Base-by-base conservation (phyloP, 495 filamentous ascomycete genomes). In the Trichoderma virens region DNA sequence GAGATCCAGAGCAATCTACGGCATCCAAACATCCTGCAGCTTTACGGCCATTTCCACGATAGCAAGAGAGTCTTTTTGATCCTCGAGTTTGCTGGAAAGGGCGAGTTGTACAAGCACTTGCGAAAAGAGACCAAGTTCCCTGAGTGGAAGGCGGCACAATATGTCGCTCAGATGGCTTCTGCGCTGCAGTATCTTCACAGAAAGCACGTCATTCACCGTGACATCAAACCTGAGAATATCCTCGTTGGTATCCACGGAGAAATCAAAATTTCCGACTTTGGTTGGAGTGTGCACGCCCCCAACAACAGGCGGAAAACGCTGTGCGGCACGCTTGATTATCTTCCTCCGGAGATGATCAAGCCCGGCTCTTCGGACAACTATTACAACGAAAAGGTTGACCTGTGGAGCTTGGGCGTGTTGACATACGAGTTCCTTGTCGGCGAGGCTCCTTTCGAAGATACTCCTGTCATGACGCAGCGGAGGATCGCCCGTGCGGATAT, bases 161-260 rank as follows among this genome's bases (percentile, higher is more conserved):
- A 96, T 71, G 90, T 97, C 67, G 95, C 93, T n/a, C 94, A 98
- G 76, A 98, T 98, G 95, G 91, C 95, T 23, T 87, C 90, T 54
- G 94, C 94, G 27, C 78, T 98, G 68, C 86, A 85, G 65, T 98
- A 98, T 69, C 79, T 98, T 28, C 94, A 98, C 78, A 91, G 90
- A 73, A 98, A 98, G 79, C 94, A 98, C 73, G 91, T 98, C 68
- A 98, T 98, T 79, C 94, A 98, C 70, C 88, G 94, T 54, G 94
- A 98, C 69, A 98, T 98, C 79, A 98, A 98, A 79, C 94, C 94
- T 13, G 94, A 98, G 76, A 98, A 98, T 70, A 98, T 98, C 68
- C 86, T 98, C 18, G 88, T 98, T 41, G 94, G 94, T 23, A 93
- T 98, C 62, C 93, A 98, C 72, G 94, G 93, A 47, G 94, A 98